Evolutionary conservation across 2,329 filamentous ascomycete species (phyloP).

Genomic region (Emergomyces orientalis): DNA sequence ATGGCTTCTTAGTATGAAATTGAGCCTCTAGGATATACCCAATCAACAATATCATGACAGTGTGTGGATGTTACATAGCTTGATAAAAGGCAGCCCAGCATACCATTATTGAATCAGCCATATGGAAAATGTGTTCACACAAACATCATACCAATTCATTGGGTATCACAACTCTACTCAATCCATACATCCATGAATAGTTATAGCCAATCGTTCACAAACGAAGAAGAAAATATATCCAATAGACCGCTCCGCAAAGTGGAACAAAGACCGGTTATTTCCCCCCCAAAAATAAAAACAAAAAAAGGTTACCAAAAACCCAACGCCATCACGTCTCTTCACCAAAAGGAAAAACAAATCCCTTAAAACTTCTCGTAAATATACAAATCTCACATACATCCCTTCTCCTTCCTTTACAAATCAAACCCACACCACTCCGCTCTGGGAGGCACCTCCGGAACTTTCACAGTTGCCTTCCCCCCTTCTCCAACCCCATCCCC

Average conservation of each 20-base stretch:
- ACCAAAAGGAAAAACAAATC: not conserved
- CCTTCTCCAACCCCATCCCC: slow-evolving; percentile 54
- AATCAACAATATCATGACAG: not conserved
- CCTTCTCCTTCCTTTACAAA: slow-evolving; percentile 42
- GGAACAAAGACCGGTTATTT: no score
- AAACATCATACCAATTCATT: not conserved
- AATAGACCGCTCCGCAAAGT: not conserved
- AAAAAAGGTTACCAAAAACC: no score
- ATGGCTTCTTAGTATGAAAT: not conserved
- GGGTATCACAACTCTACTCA: not conserved
- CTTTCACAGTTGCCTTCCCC: slow-evolving; percentile 38
- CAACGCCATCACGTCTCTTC: not conserved
- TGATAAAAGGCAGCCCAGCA: not conserved
- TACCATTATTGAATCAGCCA: not conserved
- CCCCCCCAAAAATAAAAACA: no score
- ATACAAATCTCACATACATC: not conserved
- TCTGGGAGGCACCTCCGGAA: slow-evolving; percentile 70
- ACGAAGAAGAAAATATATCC: not conserved
- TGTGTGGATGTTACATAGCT: not conserved
- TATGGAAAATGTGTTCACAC: not conserved
- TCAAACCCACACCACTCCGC: slow-evolving; percentile 67
- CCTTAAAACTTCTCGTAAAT: not conserved
- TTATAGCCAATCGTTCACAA: not conserved
- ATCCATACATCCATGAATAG: not conserved
- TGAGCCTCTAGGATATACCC: not conserved